Evolutionary conservation across 768 basidiomycete genomes (phyloP).

Genomic region (Nidularia sp.): DNA sequence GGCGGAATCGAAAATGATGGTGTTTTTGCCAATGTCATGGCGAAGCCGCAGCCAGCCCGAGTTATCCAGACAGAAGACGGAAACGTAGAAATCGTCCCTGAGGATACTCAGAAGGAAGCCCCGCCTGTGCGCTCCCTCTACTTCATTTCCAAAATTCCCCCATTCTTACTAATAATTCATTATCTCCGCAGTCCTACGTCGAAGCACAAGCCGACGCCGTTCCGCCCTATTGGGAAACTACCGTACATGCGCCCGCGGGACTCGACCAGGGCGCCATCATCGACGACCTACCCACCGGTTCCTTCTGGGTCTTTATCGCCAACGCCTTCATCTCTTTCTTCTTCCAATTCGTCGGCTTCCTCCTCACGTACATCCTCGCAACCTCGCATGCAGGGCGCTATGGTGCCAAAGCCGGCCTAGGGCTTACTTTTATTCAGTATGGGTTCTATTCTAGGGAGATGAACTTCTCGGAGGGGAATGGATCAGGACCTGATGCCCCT

Average conservation of each 20-base stretch:
- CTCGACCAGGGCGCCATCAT: conserved; percentile 56
- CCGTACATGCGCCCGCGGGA: conserved; percentile 73
- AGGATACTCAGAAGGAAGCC: conserved; percentile 74
- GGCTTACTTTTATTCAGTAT: conserved; percentile 90
- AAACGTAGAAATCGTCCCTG: conserved; percentile 62
- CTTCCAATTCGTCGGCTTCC: conserved; percentile 95
- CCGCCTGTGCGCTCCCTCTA: conserved; percentile 67
- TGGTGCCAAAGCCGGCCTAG: conserved; percentile 93
- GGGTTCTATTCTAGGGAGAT: conserved; percentile 65
- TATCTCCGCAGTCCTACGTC: conserved; percentile 63
- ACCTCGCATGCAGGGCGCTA: conserved; percentile 90
- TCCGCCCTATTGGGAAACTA: conserved; percentile 97
- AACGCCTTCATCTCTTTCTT: conserved; percentile 87
- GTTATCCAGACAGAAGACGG: conserved; percentile 50
- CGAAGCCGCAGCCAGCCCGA: conserved; percentile 65
- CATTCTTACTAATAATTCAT: neutral
- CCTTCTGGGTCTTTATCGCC: conserved; percentile 64
- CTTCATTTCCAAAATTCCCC: neutral
- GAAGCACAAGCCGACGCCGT: conserved; percentile 87
- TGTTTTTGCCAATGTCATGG: conserved; percentile 91
- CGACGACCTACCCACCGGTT: conserved; percentile 87
- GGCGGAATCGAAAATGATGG: conserved; percentile 85
- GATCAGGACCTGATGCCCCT: conserved; percentile 4
- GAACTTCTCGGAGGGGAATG: conserved; percentile 19
- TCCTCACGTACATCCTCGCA: conserved; percentile 90